Conservation (phyloP, 805 yeast genomes). For the Hanseniaspora guilliermondii region DNA sequence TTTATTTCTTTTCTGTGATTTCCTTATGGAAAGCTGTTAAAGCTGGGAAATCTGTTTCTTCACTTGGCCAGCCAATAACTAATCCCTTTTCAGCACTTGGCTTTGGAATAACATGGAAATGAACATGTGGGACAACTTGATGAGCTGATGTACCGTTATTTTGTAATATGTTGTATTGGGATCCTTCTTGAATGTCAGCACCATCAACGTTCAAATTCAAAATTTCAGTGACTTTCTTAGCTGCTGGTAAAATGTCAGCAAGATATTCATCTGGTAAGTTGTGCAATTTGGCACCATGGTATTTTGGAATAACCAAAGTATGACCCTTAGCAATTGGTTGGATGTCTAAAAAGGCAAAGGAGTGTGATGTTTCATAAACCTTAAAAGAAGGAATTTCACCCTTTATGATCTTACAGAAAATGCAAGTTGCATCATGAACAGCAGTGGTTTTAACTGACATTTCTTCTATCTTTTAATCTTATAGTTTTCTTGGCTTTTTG, state of each 20-base stretch:
- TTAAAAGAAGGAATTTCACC: conserved; percentile 93
- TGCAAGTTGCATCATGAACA: conserved; percentile 48
- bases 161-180: conserved; percentile 78
- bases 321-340: conserved; percentile 89
- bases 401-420: conserved; percentile 87
- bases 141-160: conserved; percentile 94
- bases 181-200: conserved; percentile 45
- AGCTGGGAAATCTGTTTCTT: conserved; percentile 60
- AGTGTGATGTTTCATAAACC: conserved; percentile 67
- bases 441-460: conserved; percentile 18
- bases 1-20: conserved; percentile 33
- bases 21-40: conserved; percentile 56
- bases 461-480: no score
- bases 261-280: conserved; percentile 84
- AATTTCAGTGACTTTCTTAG: conserved; percentile 71
- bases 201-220: conserved; percentile 53
- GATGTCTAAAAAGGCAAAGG: conserved; percentile 81
- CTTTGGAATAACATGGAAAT: conserved; percentile 93
- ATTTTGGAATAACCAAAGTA: conserved; percentile 78
- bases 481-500: background rate
- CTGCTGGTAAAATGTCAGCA: conserved; percentile 74
- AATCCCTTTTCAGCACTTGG: conserved; percentile 60
- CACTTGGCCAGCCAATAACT: conserved; percentile 89
- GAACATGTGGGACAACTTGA: conserved; percentile 91
- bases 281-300: conserved; percentile 87